Base-by-base conservation (phyloP, 352 stramenopile genomes). In the Phytophthora pseudosyringae region DNA sequence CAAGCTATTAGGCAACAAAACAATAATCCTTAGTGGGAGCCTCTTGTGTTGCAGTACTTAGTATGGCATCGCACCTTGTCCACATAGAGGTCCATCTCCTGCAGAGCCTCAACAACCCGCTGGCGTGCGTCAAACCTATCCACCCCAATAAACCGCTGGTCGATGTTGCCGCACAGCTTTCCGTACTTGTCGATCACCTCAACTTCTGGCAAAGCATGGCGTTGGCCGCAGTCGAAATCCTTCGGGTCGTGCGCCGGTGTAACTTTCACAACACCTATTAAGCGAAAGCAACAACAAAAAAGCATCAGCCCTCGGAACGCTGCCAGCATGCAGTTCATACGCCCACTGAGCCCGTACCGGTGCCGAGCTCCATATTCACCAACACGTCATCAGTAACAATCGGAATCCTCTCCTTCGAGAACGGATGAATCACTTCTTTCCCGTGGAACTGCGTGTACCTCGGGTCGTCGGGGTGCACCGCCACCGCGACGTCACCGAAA, bases 221-320 rank as follows among this genome's bases (percentile, higher is more conserved):
- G 83, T 69, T 97, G 91, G 12, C 97, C 98, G 69, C 97, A 99
- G 69, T 99, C 97, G 79, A 99, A 99, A 85, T 99, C 98, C 64
- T 99, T 99, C 3, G 97, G 93, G 74, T 99, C 98, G 68, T 99
- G 98, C 11, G 97, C 97, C 3, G 98, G 98, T n/a, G 98, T 99
- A 44, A 99, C 97, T 81, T 97, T 94, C 15, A 95, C 85, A 33
- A 93, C 88, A 66, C 84, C 81, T 91, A 47, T 25, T 28, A 13
- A 66, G 21, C 21, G 5, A 32, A 18, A 45, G 55, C 13, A 21
- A 35, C 9, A 49, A 11, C 25, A 55, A 36, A 28, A 46, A 38
- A 26, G 15, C 4, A 35, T 65, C 28, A 65, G 26, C n/a, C 26
- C 44, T 4, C 62, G 5, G 39, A 11, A 31, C 21, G 12, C 0